Base-by-base conservation (phyloP, 805 yeast species). In the Ogataea ganodermae region DNA sequence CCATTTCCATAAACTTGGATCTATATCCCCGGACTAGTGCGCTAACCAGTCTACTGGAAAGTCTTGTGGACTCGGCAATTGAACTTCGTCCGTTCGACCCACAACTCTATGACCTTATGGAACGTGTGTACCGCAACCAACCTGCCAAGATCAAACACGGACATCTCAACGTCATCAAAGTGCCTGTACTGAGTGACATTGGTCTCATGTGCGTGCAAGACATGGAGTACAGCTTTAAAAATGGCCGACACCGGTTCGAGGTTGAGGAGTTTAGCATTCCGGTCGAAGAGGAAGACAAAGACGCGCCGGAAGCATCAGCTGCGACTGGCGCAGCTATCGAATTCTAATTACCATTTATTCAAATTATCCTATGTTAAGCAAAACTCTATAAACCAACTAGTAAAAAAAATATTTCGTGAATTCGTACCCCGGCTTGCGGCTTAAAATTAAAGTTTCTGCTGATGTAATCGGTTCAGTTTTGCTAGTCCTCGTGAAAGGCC, bases 181-280 rank as follows among this genome's bases (percentile, higher is more conserved):
- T 91, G 7, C 94, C 96, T 0, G 73, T 79, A 1, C 67, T 89
- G 28, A 80, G 89, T 46, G 90, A 84, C 40, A 65, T 82, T 18
- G 98, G 99, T 0, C 73, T 80, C 57, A 91, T 90, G 96, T 79
- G 80, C 53, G 77, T 81, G 1, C 78, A 81, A 47, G 73, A 74
- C 48, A 84, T 86, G 49, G 97, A 91, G 66, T 84, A 79, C 65
- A 89, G 96, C 4, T 92, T 91, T 69, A 83, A 84, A 61, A 88
- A 89, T 55, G 92, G 96, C 12, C 78, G 86, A 52, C 81, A 82
- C 65, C 82, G 78, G 58, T 89, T 92, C 62, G 96, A 88, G 59
- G 84, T 94, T 44, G 92, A 88, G 55, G 89, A 84, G 59, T 94
- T 97, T 96, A 89, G 96, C n/a, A 94, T 94, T 42, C 98, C 99